Base-by-base conservation (phyloP, 345 rosid genomes). In the Dipteronia dyeriana region DNA sequence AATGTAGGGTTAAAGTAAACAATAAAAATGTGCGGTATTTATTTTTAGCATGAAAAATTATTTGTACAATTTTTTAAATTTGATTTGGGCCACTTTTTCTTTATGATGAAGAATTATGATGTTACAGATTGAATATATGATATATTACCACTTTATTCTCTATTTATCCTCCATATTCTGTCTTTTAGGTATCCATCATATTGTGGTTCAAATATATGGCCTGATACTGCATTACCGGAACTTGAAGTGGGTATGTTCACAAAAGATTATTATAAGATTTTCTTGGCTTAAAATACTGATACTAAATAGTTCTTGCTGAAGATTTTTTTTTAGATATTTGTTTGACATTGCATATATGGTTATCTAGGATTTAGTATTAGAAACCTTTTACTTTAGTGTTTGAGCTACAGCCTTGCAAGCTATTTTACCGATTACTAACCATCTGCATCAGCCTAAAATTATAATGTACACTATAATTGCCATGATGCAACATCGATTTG, bases 171-270 rank as follows among this genome's bases (percentile, higher is more conserved):
- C 25, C 47, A 26, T 81, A 39, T 6, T 77, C 73, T 62, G 22
- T 78, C 81, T 80, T 82, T 76, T 81, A 95, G 98, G 85, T 93
- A 91, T 87, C 97, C 94, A 72, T 89, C 89, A 47, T 91, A 91
- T 79, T 95, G 98, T 79, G 91, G 98, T 78, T 88, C 93, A 75
- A 95, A 95, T 81, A 90, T 93, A 86, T 95, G 98, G 98, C 98
- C 98, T 69, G 39, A 19, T 22, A 68, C 60, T 77, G 90, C 89
- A 57, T 76, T 95, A 73, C 96, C 98, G 57, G 97, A 95, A 83
- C 90, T 95, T 66, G 96, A 95, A 91, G 86, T 75, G 71, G 97
- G 97, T 93, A 90, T 73, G 77, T 74, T 66, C 79, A 61, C 76
- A 47, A 66, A 80, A 78, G 62, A 49, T 31, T 65, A 64, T 26